Evolutionary conservation across 257 asterid genomes (phyloP).

Genomic region (Echites panduratus): DNA sequence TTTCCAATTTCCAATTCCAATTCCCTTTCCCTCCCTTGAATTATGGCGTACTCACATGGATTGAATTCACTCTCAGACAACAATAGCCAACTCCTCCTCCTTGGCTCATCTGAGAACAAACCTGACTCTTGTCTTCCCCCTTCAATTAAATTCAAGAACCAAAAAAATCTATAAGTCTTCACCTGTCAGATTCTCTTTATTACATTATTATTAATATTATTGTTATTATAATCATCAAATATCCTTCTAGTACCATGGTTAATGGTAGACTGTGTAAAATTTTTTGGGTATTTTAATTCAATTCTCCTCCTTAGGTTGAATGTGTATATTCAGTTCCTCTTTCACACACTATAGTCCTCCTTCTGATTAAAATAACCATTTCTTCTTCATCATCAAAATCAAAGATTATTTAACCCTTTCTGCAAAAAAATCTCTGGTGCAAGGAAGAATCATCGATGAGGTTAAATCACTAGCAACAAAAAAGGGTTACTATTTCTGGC

Average conservation of each 20-base stretch:
- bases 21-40: background rate
- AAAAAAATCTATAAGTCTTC: background rate
- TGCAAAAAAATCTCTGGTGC: background rate
- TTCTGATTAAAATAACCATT: slow-evolving; percentile 2
- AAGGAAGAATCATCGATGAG: background rate
- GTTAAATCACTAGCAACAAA: slow-evolving; percentile 3
- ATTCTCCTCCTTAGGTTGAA: background rate
- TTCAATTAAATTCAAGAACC: slow-evolving; percentile 10
- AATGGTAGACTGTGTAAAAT: background rate
- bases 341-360: background rate
- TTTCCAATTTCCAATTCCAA: background rate
- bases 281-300: background rate
- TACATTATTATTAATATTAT: background rate
- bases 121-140: background rate
- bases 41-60: slow-evolving; percentile 22
- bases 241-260: background rate
- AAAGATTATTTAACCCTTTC: background rate
- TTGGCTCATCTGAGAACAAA: slow-evolving; percentile 11
- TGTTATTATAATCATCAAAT: background rate
- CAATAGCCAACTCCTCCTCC: slow-evolving; percentile 13
- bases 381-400: background rate
- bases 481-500: background rate
- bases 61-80: slow-evolving; percentile 20
- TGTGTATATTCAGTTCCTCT: background rate
- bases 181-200: slow-evolving; percentile 9